phyloP scores from a whole-genome alignment of 768 basidiomycete species.

The Hygrocybe coccinea region DNA sequence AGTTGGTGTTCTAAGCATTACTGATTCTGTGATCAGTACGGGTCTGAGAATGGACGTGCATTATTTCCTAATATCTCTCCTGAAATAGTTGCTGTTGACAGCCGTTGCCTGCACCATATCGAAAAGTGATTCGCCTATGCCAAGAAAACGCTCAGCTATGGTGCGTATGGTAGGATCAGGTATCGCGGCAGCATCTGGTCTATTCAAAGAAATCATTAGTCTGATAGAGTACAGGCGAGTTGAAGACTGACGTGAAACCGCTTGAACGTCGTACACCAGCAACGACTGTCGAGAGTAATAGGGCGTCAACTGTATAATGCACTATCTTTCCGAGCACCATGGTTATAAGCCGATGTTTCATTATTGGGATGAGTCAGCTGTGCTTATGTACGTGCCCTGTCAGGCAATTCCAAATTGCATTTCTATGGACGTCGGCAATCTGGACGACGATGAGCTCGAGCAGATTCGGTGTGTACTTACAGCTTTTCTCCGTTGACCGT shows the following conservation, averaged over 20 bases:
- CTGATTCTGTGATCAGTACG: too few relatives aligned
- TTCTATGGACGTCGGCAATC: constrained; percentile 43
- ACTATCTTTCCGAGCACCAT: constrained; percentile 69
- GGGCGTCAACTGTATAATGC: constrained; percentile 81
- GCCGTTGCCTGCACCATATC: constrained; percentile 78
- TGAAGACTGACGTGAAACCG: constrained; percentile 73
- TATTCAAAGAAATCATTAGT: constrained; percentile 23
- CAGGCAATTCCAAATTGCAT: too few relatives aligned
- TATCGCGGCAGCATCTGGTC: constrained; percentile 63
- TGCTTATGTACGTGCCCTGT: too few relatives aligned
- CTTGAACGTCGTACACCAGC: constrained; percentile 89
- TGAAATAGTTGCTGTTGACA: constrained; percentile 85
- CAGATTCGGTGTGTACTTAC: constrained; percentile 48
- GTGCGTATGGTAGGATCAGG: constrained; percentile 73
- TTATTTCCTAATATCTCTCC: constrained; percentile 42
- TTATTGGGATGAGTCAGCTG: too few relatives aligned
- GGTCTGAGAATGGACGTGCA: too few relatives aligned
- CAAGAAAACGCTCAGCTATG: constrained; percentile 76
- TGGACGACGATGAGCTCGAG: constrained; percentile 64
- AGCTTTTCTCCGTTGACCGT: neutral
- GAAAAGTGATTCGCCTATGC: constrained; percentile 85
- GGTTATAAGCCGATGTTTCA: too few relatives aligned
- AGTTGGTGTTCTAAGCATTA: too few relatives aligned
- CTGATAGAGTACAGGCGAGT: constrained; percentile 3
- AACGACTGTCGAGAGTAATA: constrained; percentile 80